Evolutionary conservation across 768 basidiomycete species (phyloP), one percentile per base, ranked within the genome.

Genomic region (Mycena vitilis): DNA sequence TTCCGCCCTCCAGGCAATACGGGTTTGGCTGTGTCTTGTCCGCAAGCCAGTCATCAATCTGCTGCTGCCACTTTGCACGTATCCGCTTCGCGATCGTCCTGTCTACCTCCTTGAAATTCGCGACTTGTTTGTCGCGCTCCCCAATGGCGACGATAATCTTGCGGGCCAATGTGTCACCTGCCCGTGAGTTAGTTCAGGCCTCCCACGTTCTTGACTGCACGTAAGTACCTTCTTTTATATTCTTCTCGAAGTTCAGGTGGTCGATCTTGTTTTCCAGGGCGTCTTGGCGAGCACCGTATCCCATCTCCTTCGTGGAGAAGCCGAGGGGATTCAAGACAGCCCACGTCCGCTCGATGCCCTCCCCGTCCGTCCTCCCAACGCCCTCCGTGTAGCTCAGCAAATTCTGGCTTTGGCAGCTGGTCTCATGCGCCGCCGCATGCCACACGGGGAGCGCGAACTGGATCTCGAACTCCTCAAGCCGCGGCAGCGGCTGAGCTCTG

Each of bases 231-330:
- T 54, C 40, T 0, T 44, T 47, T 0, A 71, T 9, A 25, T 71
- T 69, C 59, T 73, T 73, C 3, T 49, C 25, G 30, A 22, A 65
- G 34, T 71, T 72, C 23, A 61, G 75, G n/a, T 71, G 54, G 40
- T 81, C 79, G 12, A 58, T 49, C 38, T 57, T 57, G n/a, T 67
- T 65, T 11, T 82, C 77, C 4, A 83, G 23, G 0, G 72, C 73
- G 20, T 79, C 78, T 1, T 70, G 56, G 0, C 74, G 68, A 1
- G 65, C 47, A 0, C 77, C 76, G 0, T 73, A 70, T 0, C 74
- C 74, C 75, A 78, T 80, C 18, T 82, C 78, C 11, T 74, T 73
- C 0, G 78, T 81, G 25, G 73, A 75, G 12, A 65, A 63, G 0
- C 76, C 71, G 0, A 66, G 65, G 0, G 68, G 58, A 56, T 82